phyloP scores from a whole-genome alignment of 176 grass and related monocot genomes.

The Musa troglodytarum region DNA sequence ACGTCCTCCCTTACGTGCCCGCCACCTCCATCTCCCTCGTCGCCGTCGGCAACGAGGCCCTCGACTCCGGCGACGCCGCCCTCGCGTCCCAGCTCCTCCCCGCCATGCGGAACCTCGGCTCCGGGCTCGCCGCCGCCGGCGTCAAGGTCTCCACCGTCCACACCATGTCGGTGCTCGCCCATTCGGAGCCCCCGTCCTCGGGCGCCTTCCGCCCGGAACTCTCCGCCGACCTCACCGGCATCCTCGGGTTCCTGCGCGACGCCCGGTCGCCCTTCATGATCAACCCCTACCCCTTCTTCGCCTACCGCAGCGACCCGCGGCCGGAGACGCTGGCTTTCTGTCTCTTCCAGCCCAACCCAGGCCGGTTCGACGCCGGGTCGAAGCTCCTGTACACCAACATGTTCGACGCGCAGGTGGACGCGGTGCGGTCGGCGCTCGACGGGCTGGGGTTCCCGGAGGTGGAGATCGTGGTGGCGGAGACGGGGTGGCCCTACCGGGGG shows the following conservation, averaged over 20 bases:
- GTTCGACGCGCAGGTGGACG: conserved; percentile 96
- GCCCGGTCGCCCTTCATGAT: conserved; percentile 77
- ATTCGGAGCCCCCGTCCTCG: conserved; percentile 7
- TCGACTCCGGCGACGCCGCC: conserved; percentile 1
- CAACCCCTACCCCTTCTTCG: conserved; percentile 96
- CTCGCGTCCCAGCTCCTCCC: conserved; percentile 2
- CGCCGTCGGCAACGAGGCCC: conserved; percentile 11
- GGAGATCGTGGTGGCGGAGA: conserved; percentile 87
- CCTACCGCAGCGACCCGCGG: conserved; percentile 65
- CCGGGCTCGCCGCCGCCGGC: background rate
- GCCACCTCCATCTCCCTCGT: conserved; percentile 6
- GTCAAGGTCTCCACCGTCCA: conserved; percentile 12
- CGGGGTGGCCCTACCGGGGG: conserved; percentile 85
- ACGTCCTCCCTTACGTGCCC: conserved; percentile 1
- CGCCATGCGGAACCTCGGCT: conserved; percentile 8
- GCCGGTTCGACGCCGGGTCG: conserved; percentile 49
- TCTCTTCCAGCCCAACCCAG: conserved; percentile 83
- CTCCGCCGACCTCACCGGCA: background rate
- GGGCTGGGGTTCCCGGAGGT: conserved; percentile 51
- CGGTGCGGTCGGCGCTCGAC: conserved; percentile 58
- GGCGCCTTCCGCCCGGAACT: conserved; percentile 8
- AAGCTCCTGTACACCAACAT: conserved; percentile 84
- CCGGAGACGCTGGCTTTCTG: conserved; percentile 90
- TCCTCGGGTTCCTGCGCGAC: conserved; percentile 48
- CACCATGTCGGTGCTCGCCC: conserved; percentile 1